A percentile compares a stretch with the other conserved stretches of the same genome.
Conservation (phyloP, 2,329 filamentous ascomycete genomes). For the Lecanicillium sp. region DNA sequence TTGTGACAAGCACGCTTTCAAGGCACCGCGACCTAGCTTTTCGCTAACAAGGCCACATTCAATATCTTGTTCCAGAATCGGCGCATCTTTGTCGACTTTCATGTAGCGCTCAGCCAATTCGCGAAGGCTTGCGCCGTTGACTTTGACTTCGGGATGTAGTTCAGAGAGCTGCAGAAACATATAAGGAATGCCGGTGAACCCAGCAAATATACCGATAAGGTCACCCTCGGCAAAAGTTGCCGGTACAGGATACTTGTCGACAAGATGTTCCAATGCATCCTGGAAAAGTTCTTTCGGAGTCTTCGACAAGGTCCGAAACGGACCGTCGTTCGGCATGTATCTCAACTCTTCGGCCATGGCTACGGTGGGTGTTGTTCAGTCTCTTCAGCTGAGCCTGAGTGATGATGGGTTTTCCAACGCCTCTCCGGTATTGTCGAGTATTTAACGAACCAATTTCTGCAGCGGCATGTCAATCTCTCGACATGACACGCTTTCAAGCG, state of each 20-base stretch:
- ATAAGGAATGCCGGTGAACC: constrained; percentile 51
- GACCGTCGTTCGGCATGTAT: constrained; percentile 30
- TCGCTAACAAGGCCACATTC: constrained; percentile 46
- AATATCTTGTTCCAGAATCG: constrained; percentile 33
- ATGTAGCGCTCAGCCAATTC: constrained; percentile 46
- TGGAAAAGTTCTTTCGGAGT: constrained; percentile 26
- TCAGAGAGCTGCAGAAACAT: constrained; percentile 46
- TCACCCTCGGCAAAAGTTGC: constrained; percentile 27
- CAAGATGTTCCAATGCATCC: constrained; percentile 31
- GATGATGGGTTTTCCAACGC: neutral
- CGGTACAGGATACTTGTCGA: constrained; percentile 31
- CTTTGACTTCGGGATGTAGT: constrained; percentile 35
- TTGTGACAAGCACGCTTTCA: constrained; percentile 37
- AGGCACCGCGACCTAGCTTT: constrained; percentile 39
- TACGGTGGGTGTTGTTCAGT: neutral
- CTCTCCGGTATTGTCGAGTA: neutral
- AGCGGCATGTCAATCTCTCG: too few species aligned
- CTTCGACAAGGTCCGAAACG: constrained; percentile 23
- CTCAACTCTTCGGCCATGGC: constrained; percentile 14
- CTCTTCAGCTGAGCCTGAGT: too few species aligned
- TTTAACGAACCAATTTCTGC: too few species aligned
- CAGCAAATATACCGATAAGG: constrained; percentile 44
- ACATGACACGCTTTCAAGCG: too few species aligned
- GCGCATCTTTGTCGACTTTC: constrained; percentile 29
- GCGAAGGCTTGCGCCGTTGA: constrained; percentile 35